Base-by-base conservation (phyloP, 2,329 filamentous ascomycete species). In the Verticillium dahliae region DNA sequence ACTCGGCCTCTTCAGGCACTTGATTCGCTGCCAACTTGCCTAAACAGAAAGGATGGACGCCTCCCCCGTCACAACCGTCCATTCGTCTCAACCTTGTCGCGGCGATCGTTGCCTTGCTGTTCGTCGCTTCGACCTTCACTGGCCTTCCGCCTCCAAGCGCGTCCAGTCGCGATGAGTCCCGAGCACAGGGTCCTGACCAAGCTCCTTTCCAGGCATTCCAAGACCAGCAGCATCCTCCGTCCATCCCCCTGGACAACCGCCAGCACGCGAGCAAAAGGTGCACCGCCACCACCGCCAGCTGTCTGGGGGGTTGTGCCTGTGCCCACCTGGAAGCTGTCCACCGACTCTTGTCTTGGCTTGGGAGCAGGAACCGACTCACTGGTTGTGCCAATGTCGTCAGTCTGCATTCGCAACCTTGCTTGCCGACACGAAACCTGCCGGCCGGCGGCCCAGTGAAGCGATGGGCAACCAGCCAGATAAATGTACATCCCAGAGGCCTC, bases 331-430 rank as follows among this genome's bases (percentile, higher is more conserved):
- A 60, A 31, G 41, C 27, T 39, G 18, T 9, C 45, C 45, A 50
- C 45, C 9, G n/a, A 18, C 45, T 50, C 45, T 50, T n/a, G 45
- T 50, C 45, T 50, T 50, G 45, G 45, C 45, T 41, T 50, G 45
- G n/a, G 45, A 22, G 18, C 18, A 22, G 18, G 18, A 50, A n/a
- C 45, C 45, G 45, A 50, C 18, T n/a, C 35, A 22, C 45, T 6
- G 38, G 38, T 58, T 50, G 59, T 63, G 61, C 61, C 62, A 65
- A 65, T 65, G 64, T 59, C 64, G 64, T 65, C 64, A 65, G 61
- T 61, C 57, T 64, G 63, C 64, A 63, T 65, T 63, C 61, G 39
- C 57, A 58, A 50, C 45, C 45, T 50, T 50, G 45, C 45, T 50
- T 50, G 45, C 18, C 45, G 11, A 50, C 45, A 22, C n/a, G 45